These are phyloP conservation scores for Prunus armeniaca DNA, from an alignment of 306 rosid species.

Conservation along the genomic window DNA sequence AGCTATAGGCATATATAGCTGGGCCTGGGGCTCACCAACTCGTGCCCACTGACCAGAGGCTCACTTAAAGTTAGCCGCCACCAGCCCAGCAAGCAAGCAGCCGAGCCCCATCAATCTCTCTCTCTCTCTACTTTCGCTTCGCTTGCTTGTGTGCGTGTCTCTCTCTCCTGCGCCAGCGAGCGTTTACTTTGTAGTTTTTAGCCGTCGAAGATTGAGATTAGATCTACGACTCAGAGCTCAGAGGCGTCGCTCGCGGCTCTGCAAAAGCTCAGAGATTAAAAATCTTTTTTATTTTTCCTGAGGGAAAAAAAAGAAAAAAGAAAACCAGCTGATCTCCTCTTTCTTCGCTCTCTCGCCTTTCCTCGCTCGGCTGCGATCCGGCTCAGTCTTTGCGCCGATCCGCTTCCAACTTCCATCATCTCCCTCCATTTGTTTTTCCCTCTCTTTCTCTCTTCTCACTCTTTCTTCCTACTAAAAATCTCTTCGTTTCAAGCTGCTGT, in stretches of 20 bases:
- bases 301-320: too few relatives aligned
- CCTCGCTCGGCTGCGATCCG: conserved; percentile 48
- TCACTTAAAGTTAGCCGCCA: background rate
- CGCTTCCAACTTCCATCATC: conserved; percentile 15
- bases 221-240: conserved; percentile 20
- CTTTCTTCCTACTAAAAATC: background rate
- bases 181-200: background rate
- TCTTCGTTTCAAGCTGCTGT: background rate
- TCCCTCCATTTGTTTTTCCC: conserved; percentile 13
- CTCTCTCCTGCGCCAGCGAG: background rate
- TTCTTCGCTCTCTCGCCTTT: conserved; percentile 12
- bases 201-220: background rate
- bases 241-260: conserved; percentile 56
- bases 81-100: conserved; percentile 5
- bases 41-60: too few relatives aligned
- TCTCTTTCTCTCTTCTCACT: background rate
- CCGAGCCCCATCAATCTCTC: conserved; percentile 3
- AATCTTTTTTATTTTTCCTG: too few relatives aligned
- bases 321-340: conserved; percentile 5
- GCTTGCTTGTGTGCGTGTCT: background rate
- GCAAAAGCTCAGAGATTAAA: conserved; percentile 10
- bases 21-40: conserved; percentile 3
- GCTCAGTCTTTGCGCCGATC: conserved; percentile 43
- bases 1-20: background rate
- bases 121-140: background rate